Base-by-base conservation (phyloP, 306 rosid genomes). In the Erythrophleum fordii region DNA sequence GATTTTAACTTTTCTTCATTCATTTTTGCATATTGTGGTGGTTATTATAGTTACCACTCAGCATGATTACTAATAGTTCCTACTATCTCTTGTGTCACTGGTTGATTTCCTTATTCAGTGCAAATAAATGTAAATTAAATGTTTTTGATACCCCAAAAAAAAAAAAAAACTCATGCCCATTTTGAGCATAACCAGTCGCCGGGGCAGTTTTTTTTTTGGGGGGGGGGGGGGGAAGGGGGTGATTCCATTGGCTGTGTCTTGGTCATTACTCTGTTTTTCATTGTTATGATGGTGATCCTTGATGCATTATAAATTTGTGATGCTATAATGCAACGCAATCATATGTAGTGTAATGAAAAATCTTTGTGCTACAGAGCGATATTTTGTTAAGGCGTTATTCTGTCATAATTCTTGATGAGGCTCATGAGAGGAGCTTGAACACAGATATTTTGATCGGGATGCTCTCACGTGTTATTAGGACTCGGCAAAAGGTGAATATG, bases 351-450 rank as follows among this genome's bases (percentile, higher is more conserved):
- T 75, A 74, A 83, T 39, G 67, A 55, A 68, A 77, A 23, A 46
- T 37, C 59, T 75, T 82, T 8, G 9, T 83, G 80, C 28, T 73
- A 85, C 92, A 95, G 97, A 87, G 86, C 88, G 97, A 95, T 86
- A 66, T 95, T 85, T 80, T 90, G 81, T 77, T 95, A 83, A 93
- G 86, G 86, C 92, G 84, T 25, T 95, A 93, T 82, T 93, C 97
- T 46, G 92, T 95, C 72, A 69, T 95, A 76, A 80, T 95, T 88
- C 92, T 93, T 35, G 99, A 95, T 37, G 99, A 95, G 86, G 99
- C 95, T 83, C 99, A 95, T 73, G 99, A 95, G 85, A 91, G 99
- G 87, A 95, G 98, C 92, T 89, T 95, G 93, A 90, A 92, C 88
- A 95, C 99, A 3, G 97, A 93, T 87, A 90, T 95, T 80, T 91